phyloP scores from a whole-genome alignment of 345 rosid genomes.

The Citrus australasica region DNA sequence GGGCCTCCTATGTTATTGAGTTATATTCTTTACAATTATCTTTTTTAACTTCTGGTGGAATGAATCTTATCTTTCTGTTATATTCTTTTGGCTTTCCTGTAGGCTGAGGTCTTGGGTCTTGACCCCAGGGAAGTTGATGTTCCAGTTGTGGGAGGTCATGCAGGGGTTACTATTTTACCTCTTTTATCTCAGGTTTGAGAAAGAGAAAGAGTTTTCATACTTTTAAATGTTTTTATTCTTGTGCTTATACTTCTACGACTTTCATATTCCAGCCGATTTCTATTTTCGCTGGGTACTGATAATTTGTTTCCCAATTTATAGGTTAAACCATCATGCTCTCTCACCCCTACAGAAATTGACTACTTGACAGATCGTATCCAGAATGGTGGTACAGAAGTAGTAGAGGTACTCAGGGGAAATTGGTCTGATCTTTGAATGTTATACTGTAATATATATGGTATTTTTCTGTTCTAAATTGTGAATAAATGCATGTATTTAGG shows the following conservation, averaged over 20 bases:
- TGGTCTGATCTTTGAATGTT: background rate
- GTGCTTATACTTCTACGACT: background rate
- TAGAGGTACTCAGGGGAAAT: constrained; percentile 51
- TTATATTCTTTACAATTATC: background rate
- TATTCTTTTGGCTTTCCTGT: constrained; percentile 7
- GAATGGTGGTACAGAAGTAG: constrained; percentile 98
- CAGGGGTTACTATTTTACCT: constrained; percentile 77
- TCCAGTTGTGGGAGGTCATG: constrained; percentile 88
- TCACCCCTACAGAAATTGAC: constrained; percentile 73
- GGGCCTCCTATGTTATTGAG: background rate
- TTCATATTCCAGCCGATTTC: background rate
- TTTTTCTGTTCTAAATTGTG: background rate
- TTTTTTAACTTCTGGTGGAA: background rate
- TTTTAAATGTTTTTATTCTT: background rate
- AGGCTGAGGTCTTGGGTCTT: constrained; percentile 83
- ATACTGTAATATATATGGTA: background rate
- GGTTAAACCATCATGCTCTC: constrained; percentile 85
- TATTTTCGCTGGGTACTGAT: background rate
- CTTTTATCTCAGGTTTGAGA: constrained; percentile 70
- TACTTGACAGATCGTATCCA: constrained; percentile 90
- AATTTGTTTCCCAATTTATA: constrained; percentile 20
- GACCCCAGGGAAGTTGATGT: constrained; percentile 75
- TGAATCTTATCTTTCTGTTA: background rate
- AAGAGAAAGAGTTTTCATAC: background rate
- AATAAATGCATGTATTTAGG: background rate